Base-by-base conservation (phyloP, 306 rosid genomes). In the Vigna mungo region DNA sequence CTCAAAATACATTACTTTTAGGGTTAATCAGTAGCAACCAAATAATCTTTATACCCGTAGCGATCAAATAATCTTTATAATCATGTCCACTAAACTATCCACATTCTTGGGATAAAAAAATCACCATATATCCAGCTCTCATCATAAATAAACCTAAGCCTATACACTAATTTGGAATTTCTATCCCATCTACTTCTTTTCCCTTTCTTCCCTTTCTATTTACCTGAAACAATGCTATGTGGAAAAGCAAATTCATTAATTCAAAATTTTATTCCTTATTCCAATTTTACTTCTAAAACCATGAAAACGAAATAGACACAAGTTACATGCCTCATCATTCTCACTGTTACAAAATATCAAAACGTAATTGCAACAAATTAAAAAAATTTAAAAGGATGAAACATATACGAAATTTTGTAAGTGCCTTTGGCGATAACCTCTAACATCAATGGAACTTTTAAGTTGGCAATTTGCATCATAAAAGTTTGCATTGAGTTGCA, bases 121-220 rank as follows among this genome's bases (percentile, higher is more conserved):
- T 75, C 69, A 68, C 67, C 6, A 49, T 2, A 37, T 8, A 44
- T 66, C 64, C 62, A 81, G 56, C 65, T 68, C 30, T 37, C 11
- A 62, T 18, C 11, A 48, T 60, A 61, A 81, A 21, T 27, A 69
- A 51, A 82, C 11, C 46, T 14, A 54, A 37, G 15, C 46, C 30
- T 21, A 54, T 13, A 59, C 37, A 59, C 8, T 34, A 41, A 52
- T 1, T 44, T 44, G 49, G 1, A 0, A 44, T 44, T 44, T 3
- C 49, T 44, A 44, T 44, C 16, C 15, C 3, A 44, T 44, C 15
- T 12, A 2, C 4, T 44, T 44, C 11, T 44, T 44, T 44, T 44
- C 16, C 15, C 12, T 44, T 12, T 44, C 49, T 4, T 44, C 13
- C 15, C 16, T 44, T 0, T 44, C 49, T 44, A 44, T 3, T 44